Base-by-base conservation (phyloP, 2,329 filamentous ascomycete species). In the Coleophoma eucalyptorum region DNA sequence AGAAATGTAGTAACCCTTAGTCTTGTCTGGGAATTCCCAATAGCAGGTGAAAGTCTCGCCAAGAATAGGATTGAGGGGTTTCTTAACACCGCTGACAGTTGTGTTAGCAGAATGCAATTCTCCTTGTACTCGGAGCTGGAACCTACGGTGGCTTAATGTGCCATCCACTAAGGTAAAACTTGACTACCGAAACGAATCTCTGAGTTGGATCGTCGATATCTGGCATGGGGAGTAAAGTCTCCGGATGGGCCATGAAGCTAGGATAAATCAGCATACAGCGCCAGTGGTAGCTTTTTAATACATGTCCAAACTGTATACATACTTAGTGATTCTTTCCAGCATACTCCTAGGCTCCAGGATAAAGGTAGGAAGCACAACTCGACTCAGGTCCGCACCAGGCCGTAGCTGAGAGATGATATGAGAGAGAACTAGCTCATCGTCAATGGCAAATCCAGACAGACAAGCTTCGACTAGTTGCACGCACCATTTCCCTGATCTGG, bases 261-360 rank as follows among this genome's bases (percentile, higher is more conserved):
- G 50, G 31, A 40, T 51, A 58, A 38, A 61, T 60, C 46, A 57
- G 53, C 52, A 53, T 33, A 19, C 45, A 16, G 12, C n/a, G 31
- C 13, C 13, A 20, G 12, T n/a, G 16, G 35, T 18, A 38, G 35
- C 13, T 11, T 18, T 18, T 20, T 11, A 33, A 38, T 38, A 18
- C 31, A 20, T 46, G 38, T 32, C 43, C 13, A 18, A 26, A 34
- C 15, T 2, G 43, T 48, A 38, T 13, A 74, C 84, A 59, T 75
- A 96, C 92, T 99, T 99, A 65, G 94, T 99, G 68, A 99, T 99
- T 62, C 94, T 84, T 73, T 99, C 94, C 62, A 99, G 76, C 94
- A 99, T 99, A 62, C 92, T 97, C 65, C 92, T 86, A 20, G 94
- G 94, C 71, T 99, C 94, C 61, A 99, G 83, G 64, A 99, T 99